These are phyloP conservation scores for Mycena sp. DNA, from an alignment of 1,284 basidiomycete species.

Conservation along the genomic window DNA sequence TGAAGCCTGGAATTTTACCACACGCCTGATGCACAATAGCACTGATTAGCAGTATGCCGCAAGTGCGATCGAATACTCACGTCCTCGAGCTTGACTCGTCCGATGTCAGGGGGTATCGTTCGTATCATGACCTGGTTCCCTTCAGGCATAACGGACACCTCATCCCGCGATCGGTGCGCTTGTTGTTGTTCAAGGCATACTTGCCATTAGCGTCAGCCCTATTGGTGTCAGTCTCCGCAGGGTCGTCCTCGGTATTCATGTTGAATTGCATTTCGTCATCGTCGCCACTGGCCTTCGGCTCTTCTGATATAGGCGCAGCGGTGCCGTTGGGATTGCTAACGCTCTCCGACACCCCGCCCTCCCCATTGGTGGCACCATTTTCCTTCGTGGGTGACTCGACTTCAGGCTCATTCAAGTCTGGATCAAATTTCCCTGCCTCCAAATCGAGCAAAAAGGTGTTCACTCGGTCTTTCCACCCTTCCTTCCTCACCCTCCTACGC, in stretches of 20 bases:
- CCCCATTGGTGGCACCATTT: conserved; percentile 42
- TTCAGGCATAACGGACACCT: conserved; percentile 79
- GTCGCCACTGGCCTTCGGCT: conserved; percentile 50
- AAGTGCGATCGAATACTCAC: conserved; percentile 52
- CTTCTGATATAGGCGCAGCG: conserved; percentile 51
- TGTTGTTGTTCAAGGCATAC: conserved; percentile 49
- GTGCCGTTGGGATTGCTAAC: conserved; percentile 42
- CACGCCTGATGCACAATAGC: conserved; percentile 60
- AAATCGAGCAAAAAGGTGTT: conserved; percentile 81
- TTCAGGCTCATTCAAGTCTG: conserved; percentile 69
- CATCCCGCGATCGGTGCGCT: conserved; percentile 69
- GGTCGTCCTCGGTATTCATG: conserved; percentile 76
- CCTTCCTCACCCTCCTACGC: conserved; percentile 79
- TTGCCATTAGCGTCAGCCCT: conserved; percentile 70
- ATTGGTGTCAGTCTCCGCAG: conserved; percentile 63
- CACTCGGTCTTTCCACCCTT: conserved; percentile 82
- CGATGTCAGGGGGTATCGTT: conserved; percentile 91
- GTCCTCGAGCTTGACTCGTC: conserved; percentile 87
- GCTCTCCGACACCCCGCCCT: conserved; percentile 43
- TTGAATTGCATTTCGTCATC: conserved; percentile 76
- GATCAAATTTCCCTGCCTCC: conserved; percentile 86
- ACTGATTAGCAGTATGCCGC: conserved; percentile 16
- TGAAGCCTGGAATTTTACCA: conserved; percentile 71
- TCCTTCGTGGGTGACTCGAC: conserved; percentile 60
- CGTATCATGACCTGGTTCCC: conserved; percentile 94